A percentile compares a stretch with the other conserved stretches of the same genome.
Evolutionary conservation across 2,329 filamentous ascomycete species (phyloP).

Genomic region (Fusarium veterinarium): DNA sequence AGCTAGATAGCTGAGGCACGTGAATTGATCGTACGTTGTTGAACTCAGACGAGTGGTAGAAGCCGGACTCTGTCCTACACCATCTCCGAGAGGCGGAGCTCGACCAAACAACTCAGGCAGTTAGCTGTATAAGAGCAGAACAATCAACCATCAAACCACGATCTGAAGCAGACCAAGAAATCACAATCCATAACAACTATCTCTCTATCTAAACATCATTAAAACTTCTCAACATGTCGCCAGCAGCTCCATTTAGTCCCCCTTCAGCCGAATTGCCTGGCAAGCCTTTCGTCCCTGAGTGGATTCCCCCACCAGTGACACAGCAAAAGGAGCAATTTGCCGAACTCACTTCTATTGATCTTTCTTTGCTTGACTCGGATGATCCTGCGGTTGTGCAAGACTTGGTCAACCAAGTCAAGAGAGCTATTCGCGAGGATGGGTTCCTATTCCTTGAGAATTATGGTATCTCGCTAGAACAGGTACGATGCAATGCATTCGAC

Average conservation of each 20-base stretch:
- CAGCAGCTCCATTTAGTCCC: slow-evolving; percentile 55
- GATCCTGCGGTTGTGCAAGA: slow-evolving; percentile 55
- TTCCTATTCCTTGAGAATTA: slow-evolving; percentile 63
- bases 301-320: slow-evolving; percentile 58
- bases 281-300: slow-evolving; percentile 57
- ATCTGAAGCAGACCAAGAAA: not conserved
- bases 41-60: too few species aligned
- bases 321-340: slow-evolving; percentile 57
- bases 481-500: slow-evolving; percentile 1
- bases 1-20: not conserved
- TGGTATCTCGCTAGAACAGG: slow-evolving; percentile 58
- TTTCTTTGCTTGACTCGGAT: slow-evolving; percentile 56
- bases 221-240: slow-evolving; percentile 32
- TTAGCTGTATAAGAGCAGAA: slow-evolving; percentile 18
- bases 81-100: slow-evolving; percentile 11
- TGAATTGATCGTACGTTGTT: not conserved
- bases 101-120: not conserved
- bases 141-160: slow-evolving; percentile 1
- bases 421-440: slow-evolving; percentile 56
- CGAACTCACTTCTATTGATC: slow-evolving; percentile 55
- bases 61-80: not conserved
- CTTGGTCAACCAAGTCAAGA: slow-evolving; percentile 57
- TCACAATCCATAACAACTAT: not conserved
- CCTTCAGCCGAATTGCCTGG: slow-evolving; percentile 51
- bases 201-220: not conserved